Conservation (phyloP, 768 basidiomycete species). For the Asterophora lycoperdoides region DNA sequence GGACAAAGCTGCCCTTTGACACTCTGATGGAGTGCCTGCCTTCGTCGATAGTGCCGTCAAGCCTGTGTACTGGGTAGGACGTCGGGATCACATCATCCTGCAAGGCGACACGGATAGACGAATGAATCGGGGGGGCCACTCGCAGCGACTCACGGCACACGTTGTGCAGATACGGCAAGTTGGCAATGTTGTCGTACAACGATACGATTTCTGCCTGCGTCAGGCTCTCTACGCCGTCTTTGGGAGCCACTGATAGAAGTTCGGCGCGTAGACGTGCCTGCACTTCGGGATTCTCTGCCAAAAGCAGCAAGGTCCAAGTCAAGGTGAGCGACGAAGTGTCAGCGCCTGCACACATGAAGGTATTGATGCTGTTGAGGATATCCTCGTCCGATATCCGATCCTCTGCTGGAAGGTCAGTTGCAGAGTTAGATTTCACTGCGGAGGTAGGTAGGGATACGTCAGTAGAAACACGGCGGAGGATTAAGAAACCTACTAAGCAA, state of each 20-base stretch:
- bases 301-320: constrained; percentile 78
- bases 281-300: constrained; percentile 61
- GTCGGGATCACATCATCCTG: constrained; percentile 77
- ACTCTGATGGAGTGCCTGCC: constrained; percentile 43
- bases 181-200: constrained; percentile 49
- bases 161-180: constrained; percentile 70
- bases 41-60: constrained; percentile 42
- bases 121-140: constrained; percentile 78
- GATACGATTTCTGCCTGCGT: constrained; percentile 64
- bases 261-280: constrained; percentile 75
- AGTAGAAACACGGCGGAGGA: neutral
- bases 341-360: constrained; percentile 88
- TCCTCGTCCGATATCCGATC: constrained; percentile 85
- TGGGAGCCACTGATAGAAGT: constrained; percentile 43
- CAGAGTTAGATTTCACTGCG: constrained; percentile 79
- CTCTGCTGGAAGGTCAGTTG: constrained; percentile 61
- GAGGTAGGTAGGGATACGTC: neutral
- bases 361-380: constrained; percentile 80
- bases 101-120: constrained; percentile 73
- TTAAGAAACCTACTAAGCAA: constrained; percentile 55
- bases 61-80: constrained; percentile 52
- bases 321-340: constrained; percentile 81
- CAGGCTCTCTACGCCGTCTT: constrained; percentile 39
- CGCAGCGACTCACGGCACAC: constrained; percentile 73
- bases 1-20: constrained; percentile 68